Evolutionary conservation across 371 early-diverging fungal species (phyloP), one percentile per base, ranked within the genome.

Genomic region (Rhizopus delemar): DNA sequence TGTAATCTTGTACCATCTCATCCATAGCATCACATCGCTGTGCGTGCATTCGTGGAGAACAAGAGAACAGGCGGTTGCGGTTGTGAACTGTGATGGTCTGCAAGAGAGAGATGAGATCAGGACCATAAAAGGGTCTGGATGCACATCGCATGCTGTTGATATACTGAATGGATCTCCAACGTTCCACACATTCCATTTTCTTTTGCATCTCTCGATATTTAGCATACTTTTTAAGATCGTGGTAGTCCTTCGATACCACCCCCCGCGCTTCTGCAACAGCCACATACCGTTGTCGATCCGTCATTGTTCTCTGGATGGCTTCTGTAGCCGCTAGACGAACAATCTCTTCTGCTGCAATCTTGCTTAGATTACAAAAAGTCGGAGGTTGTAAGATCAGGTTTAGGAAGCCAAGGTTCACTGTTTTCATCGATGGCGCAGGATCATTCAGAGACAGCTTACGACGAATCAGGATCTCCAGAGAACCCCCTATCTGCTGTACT

Each of bases 391-490:
- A 59, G 5, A 85, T 51, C 33, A 87, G 62, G 22, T 86, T 86
- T 46, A 83, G 56, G 52, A 82, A 74, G 2, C 69, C 70, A 3
- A 83, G 52, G 36, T 75, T 69, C n/a, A 65, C 49, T 13, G 8
- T 43, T 33, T 45, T 32, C 46, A 15, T 49, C 11, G 5, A 12
- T 8, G 36, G 41, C 22, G 3, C 46, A 38, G 22, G 2, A 15
- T 34, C 28, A 35, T n/a, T 13, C 11, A 36, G 36, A 5, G 43
- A 43, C 11, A 59, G 16, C 36, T 41, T 22, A 11, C 43, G 48
- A n/a, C 88, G 82, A 2, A 86, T 66, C 16, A 75, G 49, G 7
- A 68, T 50, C 56, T 88, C 88, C 0, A 72, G 60, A 8, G 43
- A 52, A 33, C 75, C 66, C 13, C 81, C 86, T 0, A 55, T 36